phyloP scores from a whole-genome alignment of 768 basidiomycete genomes.

The Boletales sp. region DNA sequence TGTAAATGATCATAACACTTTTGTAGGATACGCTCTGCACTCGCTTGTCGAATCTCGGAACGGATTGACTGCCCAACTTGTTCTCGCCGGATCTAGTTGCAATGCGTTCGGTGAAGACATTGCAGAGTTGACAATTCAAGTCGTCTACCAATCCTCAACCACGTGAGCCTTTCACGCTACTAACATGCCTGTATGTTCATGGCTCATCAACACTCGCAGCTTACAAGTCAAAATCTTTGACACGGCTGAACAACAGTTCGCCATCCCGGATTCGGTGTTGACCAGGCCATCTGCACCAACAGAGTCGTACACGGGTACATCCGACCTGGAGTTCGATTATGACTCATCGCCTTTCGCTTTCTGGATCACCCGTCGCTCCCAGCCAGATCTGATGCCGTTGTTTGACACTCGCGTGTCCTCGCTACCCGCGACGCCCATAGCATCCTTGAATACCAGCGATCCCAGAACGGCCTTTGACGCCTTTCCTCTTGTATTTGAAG shows the following conservation, averaged over 20 bases:
- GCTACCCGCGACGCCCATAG: conserved; percentile 53
- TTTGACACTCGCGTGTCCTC: conserved; percentile 68
- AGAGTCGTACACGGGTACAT: conserved; percentile 33
- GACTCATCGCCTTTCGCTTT: conserved; percentile 65
- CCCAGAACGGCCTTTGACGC: conserved; percentile 53
- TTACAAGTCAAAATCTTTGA: conserved; percentile 68
- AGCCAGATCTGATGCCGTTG: conserved; percentile 49
- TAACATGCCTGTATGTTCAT: neutral
- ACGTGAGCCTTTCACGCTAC: conserved; percentile 32
- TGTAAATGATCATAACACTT: neutral
- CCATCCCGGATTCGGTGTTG: conserved; percentile 53
- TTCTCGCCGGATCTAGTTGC: conserved; percentile 52
- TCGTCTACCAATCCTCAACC: conserved; percentile 55
- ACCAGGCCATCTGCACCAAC: conserved; percentile 36
- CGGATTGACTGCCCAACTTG: conserved; percentile 53
- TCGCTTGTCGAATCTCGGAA: conserved; percentile 37
- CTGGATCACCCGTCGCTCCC: conserved; percentile 69
- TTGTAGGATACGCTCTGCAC: conserved; percentile 49
- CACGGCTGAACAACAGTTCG: conserved; percentile 55
- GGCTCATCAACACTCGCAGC: conserved; percentile 28
- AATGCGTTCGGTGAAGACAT: conserved; percentile 63
- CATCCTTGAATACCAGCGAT: conserved; percentile 46
- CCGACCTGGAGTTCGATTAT: conserved; percentile 68
- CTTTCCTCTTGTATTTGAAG: conserved; percentile 71
- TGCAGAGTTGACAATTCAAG: conserved; percentile 52